Evolutionary conservation across 192 early-diverging fungal genomes (phyloP), one percentile per base, ranked within the genome.

Genomic region (Lunasporangiospora selenospora): DNA sequence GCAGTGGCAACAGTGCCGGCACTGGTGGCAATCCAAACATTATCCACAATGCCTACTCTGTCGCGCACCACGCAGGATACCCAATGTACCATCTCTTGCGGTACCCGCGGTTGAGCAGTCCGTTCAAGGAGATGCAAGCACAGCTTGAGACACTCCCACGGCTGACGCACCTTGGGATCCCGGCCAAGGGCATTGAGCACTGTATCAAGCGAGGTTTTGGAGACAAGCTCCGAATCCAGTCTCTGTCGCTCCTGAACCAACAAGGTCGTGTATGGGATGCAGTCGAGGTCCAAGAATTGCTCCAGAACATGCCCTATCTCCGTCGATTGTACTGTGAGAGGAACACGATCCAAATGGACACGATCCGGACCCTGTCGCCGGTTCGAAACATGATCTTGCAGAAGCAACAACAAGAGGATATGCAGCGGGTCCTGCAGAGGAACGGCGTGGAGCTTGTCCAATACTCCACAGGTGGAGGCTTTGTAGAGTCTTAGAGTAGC

Each of bases 61-160:
- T 73, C 5, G 61, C 61, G 3, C 69, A 73, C 16, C 42, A 73
- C 31, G 54, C 62, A 18, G 69, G 69, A 1, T 73, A 73, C 41
- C 69, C 69, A 5, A 73, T 73, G 69, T 73, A 73, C 55, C 69
- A 63, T 43, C 42, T 73, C 13, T 31, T 41, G 48, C 30, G 61
- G 15, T 73, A 63, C 37, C 27, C 48, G 15, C 53, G 37, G 12
- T 41, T 58, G 40, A 57, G 69, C 16, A 45, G 63, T 30, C 69
- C 69, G 2, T 57, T 73, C 33, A 46, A 38, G 10, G 60, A 58
- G 13, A 48, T 73, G 4, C 44, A 53, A 7, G 55, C 60, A 16
- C 69, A 56, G 7, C 53, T 73, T 5, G 69, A 62, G 30, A 63
- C 49, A 1, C 24, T 73, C 6, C 69, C 69, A 0, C 69, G 60